Percentiles rank a stretch among this genome's conserved stretches.
Conservation (phyloP, 1,139 yeast genomes). For the Taphrina confusa region DNA sequence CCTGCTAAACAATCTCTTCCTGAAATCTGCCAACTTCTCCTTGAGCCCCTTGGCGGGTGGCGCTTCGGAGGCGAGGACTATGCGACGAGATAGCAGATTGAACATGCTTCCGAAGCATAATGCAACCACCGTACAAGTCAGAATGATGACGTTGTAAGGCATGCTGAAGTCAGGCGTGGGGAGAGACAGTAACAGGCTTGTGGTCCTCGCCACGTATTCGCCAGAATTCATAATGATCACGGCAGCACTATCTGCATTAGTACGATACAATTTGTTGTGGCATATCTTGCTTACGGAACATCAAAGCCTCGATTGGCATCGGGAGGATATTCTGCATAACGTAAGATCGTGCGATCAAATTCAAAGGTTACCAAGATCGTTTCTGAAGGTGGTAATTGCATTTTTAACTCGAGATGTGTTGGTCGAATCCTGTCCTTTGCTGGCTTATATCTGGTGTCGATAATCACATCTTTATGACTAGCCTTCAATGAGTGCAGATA, state of each 20-base stretch:
- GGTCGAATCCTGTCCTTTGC: conserved; percentile 81
- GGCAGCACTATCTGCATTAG: conserved; percentile 60
- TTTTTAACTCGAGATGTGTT: conserved; percentile 71
- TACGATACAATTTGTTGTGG: conserved; percentile 32
- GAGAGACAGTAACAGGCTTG: conserved; percentile 76
- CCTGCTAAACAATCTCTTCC: neutral
- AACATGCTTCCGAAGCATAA: conserved; percentile 84
- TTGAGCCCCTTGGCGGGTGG: neutral
- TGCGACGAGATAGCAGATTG: conserved; percentile 72
- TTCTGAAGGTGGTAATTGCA: conserved; percentile 65
- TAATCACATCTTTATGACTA: conserved; percentile 49
- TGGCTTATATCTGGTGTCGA: conserved; percentile 65
- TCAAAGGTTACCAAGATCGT: conserved; percentile 68
- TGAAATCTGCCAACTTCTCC: neutral
- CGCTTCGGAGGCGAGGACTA: conserved; percentile 49
- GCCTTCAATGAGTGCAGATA: conserved; percentile 68
- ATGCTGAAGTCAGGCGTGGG: conserved; percentile 98
- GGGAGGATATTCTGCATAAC: conserved; percentile 93
- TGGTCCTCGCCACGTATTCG: conserved; percentile 72
- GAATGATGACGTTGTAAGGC: conserved; percentile 96
- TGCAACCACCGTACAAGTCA: conserved; percentile 92
- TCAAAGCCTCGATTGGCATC: conserved; percentile 99
- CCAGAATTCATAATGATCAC: conserved; percentile 42
- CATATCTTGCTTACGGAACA: conserved; percentile 65
- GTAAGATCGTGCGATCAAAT: conserved; percentile 81